Conservation (phyloP, 2,329 filamentous ascomycete genomes). For the Coniochaeta prunicola region DNA sequence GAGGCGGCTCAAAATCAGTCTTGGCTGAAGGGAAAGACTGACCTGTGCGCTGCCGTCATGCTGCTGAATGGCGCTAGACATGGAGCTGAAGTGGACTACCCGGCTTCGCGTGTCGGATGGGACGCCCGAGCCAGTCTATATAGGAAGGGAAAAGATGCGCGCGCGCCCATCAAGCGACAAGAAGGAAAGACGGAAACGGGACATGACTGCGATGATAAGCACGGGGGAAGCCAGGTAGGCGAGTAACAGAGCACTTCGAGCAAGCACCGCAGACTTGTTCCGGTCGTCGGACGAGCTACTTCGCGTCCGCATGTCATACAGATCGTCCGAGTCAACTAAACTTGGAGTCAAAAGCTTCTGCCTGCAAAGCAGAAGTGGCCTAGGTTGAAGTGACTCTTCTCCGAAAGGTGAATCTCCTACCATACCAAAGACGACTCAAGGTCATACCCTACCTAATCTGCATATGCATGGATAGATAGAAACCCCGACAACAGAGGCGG, state of each 20-base stretch:
- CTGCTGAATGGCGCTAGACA: background rate
- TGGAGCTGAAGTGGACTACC: background rate
- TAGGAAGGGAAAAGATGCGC: background rate
- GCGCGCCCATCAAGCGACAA: background rate
- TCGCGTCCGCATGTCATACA: background rate
- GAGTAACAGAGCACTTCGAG: background rate
- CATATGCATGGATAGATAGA: background rate
- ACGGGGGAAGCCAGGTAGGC: background rate
- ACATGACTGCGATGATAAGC: background rate
- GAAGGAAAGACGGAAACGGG: background rate
- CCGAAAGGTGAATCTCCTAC: background rate
- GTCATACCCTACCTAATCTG: background rate
- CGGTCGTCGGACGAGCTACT: background rate
- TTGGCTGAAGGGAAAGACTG: constrained; percentile 1
- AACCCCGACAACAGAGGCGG: background rate
- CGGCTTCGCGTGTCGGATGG: constrained; percentile 1
- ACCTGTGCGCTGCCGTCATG: constrained; percentile 1
- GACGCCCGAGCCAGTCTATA: background rate
- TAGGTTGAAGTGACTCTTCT: background rate
- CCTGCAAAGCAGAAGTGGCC: background rate
- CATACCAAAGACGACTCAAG: background rate
- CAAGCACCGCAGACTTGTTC: background rate
- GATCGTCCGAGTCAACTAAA: background rate
- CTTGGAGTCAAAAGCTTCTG: background rate
- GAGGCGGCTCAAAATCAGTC: background rate